Percentiles rank a stretch among this genome's conserved stretches.
These are phyloP conservation scores for Phalaenopsis aphrodite DNA, from an alignment of 106 monocot genomes.

Conservation along the genomic window DNA sequence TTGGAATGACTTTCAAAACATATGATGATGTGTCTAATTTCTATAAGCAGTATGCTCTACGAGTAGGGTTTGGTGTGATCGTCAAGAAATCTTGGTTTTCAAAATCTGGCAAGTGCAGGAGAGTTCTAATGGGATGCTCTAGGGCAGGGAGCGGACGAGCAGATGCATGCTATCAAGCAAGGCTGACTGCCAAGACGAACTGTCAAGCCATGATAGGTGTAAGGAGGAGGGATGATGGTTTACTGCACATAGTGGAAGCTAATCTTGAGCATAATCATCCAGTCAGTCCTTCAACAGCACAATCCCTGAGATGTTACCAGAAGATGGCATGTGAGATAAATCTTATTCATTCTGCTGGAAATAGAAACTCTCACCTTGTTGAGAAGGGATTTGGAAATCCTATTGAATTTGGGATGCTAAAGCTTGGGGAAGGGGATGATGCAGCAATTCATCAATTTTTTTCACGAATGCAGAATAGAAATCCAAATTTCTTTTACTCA, in stretches of 20 bases:
- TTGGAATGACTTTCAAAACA: constrained; percentile 18
- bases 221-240: constrained; percentile 11
- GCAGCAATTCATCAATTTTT: constrained; percentile 23
- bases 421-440: constrained; percentile 15
- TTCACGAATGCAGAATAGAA: constrained; percentile 19
- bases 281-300: constrained; percentile 5
- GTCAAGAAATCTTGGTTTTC: constrained; percentile 3
- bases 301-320: background rate
- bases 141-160: constrained; percentile 1
- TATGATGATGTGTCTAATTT: constrained; percentile 12
- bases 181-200: constrained; percentile 15
- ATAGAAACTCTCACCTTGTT: background rate
- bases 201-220: constrained; percentile 13
- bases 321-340: background rate
- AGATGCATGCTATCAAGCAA: background rate
- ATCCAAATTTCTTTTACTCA: constrained; percentile 26
- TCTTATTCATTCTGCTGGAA: background rate
- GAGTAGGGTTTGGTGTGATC: constrained; percentile 9
- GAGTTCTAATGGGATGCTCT: constrained; percentile 7
- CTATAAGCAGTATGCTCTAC: constrained; percentile 16
- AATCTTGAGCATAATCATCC: constrained; percentile 26
- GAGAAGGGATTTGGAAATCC: constrained; percentile 1
- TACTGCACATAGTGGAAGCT: constrained; percentile 9
- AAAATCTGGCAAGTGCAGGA: constrained; percentile 5
- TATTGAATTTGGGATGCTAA: constrained; percentile 5